phyloP scores from a whole-genome alignment of 1,284 basidiomycete species.

The Fomes fomentarius region DNA sequence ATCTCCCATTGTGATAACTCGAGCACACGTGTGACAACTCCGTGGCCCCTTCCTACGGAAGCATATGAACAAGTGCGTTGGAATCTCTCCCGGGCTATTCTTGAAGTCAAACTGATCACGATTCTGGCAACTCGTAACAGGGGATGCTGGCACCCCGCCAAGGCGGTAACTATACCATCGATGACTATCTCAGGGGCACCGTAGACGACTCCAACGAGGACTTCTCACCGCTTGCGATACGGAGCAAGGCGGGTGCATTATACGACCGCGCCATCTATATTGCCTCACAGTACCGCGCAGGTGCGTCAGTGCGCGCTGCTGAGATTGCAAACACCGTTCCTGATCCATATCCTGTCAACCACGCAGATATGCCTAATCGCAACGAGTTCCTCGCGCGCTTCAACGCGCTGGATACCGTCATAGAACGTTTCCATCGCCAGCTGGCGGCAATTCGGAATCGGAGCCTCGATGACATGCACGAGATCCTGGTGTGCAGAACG shows the following conservation, averaged over 20 bases:
- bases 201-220: slow-evolving; percentile 22
- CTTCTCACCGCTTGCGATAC: slow-evolving; percentile 32
- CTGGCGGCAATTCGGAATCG: slow-evolving; percentile 9
- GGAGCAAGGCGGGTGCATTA: slow-evolving; percentile 40
- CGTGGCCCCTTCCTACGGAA: slow-evolving; percentile 40
- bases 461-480: slow-evolving; percentile 16
- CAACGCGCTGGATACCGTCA: slow-evolving; percentile 17
- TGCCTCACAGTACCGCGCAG: slow-evolving; percentile 16
- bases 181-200: slow-evolving; percentile 17
- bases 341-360: not conserved
- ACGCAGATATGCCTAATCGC: slow-evolving; percentile 14
- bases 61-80: slow-evolving; percentile 30
- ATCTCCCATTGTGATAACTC: slow-evolving; percentile 29
- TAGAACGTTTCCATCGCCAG: slow-evolving; percentile 22
- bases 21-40: slow-evolving; percentile 37
- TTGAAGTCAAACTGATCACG: not conserved
- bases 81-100: no score
- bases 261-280: slow-evolving; percentile 36
- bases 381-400: slow-evolving; percentile 13
- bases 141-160: slow-evolving; percentile 8
- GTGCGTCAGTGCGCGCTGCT: no score
- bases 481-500: slow-evolving; percentile 24
- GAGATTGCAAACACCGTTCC: not conserved
- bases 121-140: not conserved
- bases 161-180: slow-evolving; percentile 18